Evolutionary conservation across 192 early-diverging fungal genomes (phyloP), one percentile per base, ranked within the genome.

Genomic region (Umbelopsis isabellina): DNA sequence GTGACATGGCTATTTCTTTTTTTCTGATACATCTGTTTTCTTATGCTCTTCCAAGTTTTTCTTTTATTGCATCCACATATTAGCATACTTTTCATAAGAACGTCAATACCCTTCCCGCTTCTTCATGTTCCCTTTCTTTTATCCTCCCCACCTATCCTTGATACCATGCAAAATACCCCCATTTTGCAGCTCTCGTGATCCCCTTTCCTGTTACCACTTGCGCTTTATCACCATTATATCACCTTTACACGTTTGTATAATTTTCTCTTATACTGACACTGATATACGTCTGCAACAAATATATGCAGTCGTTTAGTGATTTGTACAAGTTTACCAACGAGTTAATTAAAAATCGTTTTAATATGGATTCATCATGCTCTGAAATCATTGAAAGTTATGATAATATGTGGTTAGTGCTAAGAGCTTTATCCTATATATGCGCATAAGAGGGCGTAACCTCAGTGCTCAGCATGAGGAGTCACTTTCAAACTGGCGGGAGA

Each of bases 141-240:
- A 20, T 25, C 51, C 6, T 8, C n/a, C 16, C 55, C 3, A 30
- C 30, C 30, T 61, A 61, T 61, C 27, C 33, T 61, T 61, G 55
- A 61, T 61, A 61, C 55, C 55, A 61, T 61, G 55, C 55, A 61
- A 35, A 61, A 12, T 61, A 35, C 9, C n/a, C n/a, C 33, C 15
- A 33, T 61, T 61, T 61, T 61, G 55, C 33, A 61, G 16, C 55
- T 23, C 23, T 61, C 55, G 27, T 35, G 55, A 61, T 61, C 55
- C 55, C 55, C 55, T 25, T 16, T n/a, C 25, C 20, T 16, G 6
- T 10, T 30, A 35, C 33, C 25, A 16, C 30, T 61, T 30, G 55
- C 55, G 55, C 55, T 61, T n/a, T 61, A 61, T 61, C 55, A 15
- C 55, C 55, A 55, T 61, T 61, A 61, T 61, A 61, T 61, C 30